These are phyloP conservation scores for Tetrahymena thermophila DNA, from an alignment of 73 alveolate genomes.

Conservation along the genomic window DNA sequence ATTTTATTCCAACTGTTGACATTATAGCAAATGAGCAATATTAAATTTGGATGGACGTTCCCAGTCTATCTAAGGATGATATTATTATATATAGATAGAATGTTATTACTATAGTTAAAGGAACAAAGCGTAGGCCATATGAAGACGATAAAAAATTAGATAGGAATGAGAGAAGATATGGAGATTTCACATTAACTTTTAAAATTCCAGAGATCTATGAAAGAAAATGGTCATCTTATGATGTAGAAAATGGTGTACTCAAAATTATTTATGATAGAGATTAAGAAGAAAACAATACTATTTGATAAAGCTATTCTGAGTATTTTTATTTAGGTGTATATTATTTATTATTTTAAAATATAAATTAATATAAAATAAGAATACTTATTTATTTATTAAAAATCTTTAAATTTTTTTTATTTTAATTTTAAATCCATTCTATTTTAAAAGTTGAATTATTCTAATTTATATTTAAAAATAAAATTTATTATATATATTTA, in stretches of 20 bases:
- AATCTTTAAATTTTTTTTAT: no score
- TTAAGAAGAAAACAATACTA: slow-evolving; percentile 15
- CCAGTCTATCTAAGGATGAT: slow-evolving; percentile 38
- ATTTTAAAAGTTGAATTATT: no score
- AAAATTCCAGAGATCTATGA: slow-evolving; percentile 45
- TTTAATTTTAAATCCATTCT: no score
- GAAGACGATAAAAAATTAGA: slow-evolving; percentile 17
- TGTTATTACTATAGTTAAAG: slow-evolving; percentile 21
- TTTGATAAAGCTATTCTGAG: no score
- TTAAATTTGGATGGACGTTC: slow-evolving; percentile 40
- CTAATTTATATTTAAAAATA: no score
- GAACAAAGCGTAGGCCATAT: slow-evolving; percentile 25
- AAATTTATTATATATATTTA: no score
- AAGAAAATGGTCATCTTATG: slow-evolving; percentile 28
- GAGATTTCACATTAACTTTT: slow-evolving; percentile 31
- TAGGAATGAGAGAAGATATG: slow-evolving; percentile 42
- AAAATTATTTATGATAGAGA: slow-evolving; percentile 36
- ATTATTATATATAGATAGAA: slow-evolving; percentile 25
- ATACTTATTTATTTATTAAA: no score
- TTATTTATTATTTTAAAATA: no score
- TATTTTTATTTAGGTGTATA: no score
- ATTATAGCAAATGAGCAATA: slow-evolving; percentile 41
- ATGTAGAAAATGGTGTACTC: slow-evolving; percentile 39
- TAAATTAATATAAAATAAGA: no score
- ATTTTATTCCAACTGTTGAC: slow-evolving; percentile 39